Evolutionary conservation across 148 eudicot species (phyloP).

Genomic region (Cornus florida): DNA sequence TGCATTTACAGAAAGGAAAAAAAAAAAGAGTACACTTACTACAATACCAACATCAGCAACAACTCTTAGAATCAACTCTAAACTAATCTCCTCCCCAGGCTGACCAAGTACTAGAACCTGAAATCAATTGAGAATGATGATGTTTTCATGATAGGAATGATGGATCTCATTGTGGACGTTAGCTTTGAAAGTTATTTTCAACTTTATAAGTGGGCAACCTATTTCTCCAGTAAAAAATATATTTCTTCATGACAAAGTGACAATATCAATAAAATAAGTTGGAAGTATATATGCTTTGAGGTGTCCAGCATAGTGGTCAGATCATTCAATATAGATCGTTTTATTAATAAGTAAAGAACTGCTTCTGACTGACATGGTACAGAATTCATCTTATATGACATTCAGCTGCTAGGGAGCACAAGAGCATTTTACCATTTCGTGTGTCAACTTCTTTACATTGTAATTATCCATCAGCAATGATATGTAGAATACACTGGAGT

Average conservation of each 20-base stretch:
- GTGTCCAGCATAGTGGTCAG: neutral
- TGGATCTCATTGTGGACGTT: too few species aligned
- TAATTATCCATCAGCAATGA: too few species aligned
- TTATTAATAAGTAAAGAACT: neutral
- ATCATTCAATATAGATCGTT: neutral
- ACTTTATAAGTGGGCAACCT: neutral
- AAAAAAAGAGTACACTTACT: conserved; percentile 45
- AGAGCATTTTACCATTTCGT: neutral
- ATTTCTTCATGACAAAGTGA: neutral
- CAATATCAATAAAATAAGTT: neutral
- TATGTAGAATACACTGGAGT: neutral
- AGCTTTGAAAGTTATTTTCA: neutral
- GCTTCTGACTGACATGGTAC: neutral
- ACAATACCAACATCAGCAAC: conserved; percentile 98
- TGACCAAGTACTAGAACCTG: conserved; percentile 89
- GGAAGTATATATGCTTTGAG: neutral
- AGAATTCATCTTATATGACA: neutral
- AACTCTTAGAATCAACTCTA: conserved; percentile 91
- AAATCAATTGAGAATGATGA: conserved; percentile 6
- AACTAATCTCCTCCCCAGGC: conserved; percentile 88
- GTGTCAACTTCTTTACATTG: too few species aligned
- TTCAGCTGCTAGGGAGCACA: neutral
- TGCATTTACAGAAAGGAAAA: neutral
- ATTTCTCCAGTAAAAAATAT: neutral
- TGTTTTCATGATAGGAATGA: neutral